Conservation (phyloP, 2,329 filamentous ascomycete species). For the Claviceps humidiphila region DNA sequence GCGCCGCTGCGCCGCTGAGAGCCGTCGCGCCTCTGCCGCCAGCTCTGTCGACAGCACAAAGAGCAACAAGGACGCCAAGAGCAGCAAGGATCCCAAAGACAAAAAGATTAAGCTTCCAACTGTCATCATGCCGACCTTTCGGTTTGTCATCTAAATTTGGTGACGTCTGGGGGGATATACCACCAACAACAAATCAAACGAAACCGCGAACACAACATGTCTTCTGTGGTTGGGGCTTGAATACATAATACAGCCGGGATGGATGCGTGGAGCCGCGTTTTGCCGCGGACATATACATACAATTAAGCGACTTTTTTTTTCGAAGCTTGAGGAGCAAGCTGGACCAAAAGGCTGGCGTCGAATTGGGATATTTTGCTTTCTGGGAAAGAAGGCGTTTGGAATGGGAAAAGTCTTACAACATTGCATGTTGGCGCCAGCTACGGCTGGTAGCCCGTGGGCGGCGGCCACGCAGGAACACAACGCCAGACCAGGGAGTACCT, state of each 20-base stretch:
- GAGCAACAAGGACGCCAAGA: neutral
- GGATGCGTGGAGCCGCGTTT: no score
- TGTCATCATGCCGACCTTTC: constrained; percentile 1
- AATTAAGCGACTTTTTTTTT: neutral
- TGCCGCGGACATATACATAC: neutral
- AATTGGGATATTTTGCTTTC: neutral
- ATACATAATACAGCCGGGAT: no score
- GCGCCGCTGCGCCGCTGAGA: neutral
- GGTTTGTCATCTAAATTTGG: constrained; percentile 3
- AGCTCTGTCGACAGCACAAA: neutral
- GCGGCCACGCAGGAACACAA: no score
- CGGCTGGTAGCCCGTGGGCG: neutral
- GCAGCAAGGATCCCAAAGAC: constrained; percentile 2
- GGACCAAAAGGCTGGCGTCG: neutral
- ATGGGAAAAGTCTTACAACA: neutral
- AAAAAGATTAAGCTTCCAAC: constrained; percentile 1
- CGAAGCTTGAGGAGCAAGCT: neutral
- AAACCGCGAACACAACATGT: no score
- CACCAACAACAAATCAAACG: neutral
- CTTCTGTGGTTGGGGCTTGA: no score
- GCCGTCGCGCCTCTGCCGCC: constrained; percentile 1
- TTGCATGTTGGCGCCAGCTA: neutral
- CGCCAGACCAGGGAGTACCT: no score
- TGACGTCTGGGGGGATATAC: neutral
- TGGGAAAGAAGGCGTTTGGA: neutral